Percentiles rank a stretch among this genome's conserved stretches.
phyloP scores from a whole-genome alignment of 257 asterid species.

The Primulina huaijiensis region DNA sequence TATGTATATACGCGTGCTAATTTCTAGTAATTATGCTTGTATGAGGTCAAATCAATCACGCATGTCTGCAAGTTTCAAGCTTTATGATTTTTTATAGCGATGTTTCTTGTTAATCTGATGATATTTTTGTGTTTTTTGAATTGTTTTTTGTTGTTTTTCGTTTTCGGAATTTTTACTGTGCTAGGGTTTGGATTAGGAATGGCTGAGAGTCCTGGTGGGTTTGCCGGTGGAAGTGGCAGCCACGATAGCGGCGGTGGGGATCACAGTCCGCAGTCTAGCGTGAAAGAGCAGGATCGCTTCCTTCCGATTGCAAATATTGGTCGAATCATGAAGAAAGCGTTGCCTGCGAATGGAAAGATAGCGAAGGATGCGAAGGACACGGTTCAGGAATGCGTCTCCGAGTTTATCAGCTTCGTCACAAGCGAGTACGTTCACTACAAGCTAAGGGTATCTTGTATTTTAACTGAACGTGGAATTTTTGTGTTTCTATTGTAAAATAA shows the following conservation, averaged over 20 bases:
- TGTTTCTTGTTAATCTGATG: background rate
- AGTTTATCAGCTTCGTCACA: constrained; percentile 70
- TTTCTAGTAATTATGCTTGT: background rate
- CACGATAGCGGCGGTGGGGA: constrained; percentile 68
- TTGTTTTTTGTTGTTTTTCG: background rate
- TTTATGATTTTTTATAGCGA: background rate
- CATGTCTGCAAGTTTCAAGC: background rate
- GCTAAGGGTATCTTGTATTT: background rate
- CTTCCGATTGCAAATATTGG: constrained; percentile 74
- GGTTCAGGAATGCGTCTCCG: constrained; percentile 76
- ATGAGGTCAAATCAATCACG: background rate
- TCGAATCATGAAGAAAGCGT: constrained; percentile 72
- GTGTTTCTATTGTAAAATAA: no score
- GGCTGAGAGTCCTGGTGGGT: constrained; percentile 54
- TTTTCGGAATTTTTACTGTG: constrained; percentile 15
- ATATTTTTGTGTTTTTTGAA: background rate
- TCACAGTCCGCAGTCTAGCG: constrained; percentile 64
- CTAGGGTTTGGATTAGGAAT: constrained; percentile 46
- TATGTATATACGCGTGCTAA: background rate
- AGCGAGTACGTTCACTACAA: constrained; percentile 52
- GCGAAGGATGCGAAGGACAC: constrained; percentile 76
- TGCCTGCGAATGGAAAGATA: constrained; percentile 70
- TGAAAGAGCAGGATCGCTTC: constrained; percentile 67
- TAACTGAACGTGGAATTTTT: no score
- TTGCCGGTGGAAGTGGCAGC: constrained; percentile 42